Percentiles rank a stretch among this genome's conserved stretches.
phyloP scores from a whole-genome alignment of 1,284 basidiomycete species.

The Vanrija humicola region DNA sequence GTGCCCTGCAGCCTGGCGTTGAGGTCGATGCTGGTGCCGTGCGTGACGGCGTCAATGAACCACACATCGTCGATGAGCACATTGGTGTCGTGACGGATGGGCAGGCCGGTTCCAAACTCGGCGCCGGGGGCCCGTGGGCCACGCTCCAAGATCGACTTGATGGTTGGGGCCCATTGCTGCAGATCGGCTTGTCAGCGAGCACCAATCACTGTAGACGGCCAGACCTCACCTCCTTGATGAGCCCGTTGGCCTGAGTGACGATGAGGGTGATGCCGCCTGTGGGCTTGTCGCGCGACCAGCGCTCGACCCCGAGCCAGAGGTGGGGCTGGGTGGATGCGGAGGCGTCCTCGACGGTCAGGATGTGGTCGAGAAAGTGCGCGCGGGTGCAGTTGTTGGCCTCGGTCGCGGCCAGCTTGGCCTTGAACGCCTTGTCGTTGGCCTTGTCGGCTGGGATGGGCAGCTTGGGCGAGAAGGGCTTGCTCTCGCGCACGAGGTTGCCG shows the following conservation, averaged over 20 bases:
- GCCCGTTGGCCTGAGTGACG: slow-evolving; percentile 15
- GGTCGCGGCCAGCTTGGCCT: slow-evolving; percentile 3
- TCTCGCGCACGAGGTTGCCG: not conserved
- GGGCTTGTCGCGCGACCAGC: slow-evolving; percentile 8
- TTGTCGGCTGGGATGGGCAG: slow-evolving; percentile 9
- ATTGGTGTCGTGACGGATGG: not conserved
- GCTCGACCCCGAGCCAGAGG: slow-evolving; percentile 13
- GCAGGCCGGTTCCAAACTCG: slow-evolving; percentile 5
- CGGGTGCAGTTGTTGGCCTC: slow-evolving; percentile 8
- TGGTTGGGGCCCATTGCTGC: slow-evolving; percentile 59
- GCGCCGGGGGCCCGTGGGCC: not conserved
- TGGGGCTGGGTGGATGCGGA: slow-evolving; percentile 3
- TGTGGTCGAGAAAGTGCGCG: not conserved
- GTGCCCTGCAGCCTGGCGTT: slow-evolving; percentile 57
- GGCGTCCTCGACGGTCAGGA: not conserved
- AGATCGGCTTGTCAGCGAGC: not conserved
- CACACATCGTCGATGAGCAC: slow-evolving; percentile 66
- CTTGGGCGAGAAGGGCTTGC: not conserved
- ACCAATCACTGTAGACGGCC: no score
- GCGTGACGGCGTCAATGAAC: slow-evolving; percentile 70
- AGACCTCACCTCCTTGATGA: slow-evolving; percentile 24
- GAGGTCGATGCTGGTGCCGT: slow-evolving; percentile 67
- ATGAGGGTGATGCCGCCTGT: slow-evolving; percentile 9
- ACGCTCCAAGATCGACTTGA: slow-evolving; percentile 51
- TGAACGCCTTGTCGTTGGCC: slow-evolving; percentile 33